These are phyloP conservation scores for Ceratobasidium sp. DNA, from an alignment of 1,284 basidiomycete species.

Conservation along the genomic window DNA sequence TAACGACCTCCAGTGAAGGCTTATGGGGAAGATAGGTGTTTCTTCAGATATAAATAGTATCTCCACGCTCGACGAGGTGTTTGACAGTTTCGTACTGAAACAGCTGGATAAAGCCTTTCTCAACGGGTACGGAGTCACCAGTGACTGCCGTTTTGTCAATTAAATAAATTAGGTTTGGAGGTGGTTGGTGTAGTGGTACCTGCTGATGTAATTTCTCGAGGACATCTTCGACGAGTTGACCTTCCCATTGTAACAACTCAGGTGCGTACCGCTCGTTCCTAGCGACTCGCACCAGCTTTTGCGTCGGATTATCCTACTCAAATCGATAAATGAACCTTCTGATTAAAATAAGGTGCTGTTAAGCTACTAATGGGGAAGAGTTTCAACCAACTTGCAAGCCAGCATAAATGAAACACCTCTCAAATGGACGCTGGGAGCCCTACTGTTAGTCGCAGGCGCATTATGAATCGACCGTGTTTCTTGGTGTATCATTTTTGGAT, in stretches of 20 bases:
- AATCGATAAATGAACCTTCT: no score
- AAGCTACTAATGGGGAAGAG: no score
- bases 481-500: no score
- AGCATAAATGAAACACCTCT: no score
- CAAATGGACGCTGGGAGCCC: no score
- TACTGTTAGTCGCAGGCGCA: no score
- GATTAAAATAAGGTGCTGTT: no score
- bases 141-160: constrained; percentile 60
- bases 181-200: constrained; percentile 62
- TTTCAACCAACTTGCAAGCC: no score
- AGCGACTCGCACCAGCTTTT: constrained; percentile 80
- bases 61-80: constrained; percentile 74
- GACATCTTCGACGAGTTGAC: constrained; percentile 76
- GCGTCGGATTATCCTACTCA: no score
- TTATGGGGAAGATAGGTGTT: no score
- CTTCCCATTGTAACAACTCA: constrained; percentile 82
- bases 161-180: neutral
- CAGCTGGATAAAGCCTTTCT: constrained; percentile 78
- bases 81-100: constrained; percentile 79
- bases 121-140: constrained; percentile 72
- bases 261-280: constrained; percentile 88
- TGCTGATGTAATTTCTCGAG: constrained; percentile 89
- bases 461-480: no score
- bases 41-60: constrained; percentile 80
- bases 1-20: no score